phyloP scores from a whole-genome alignment of 257 asterid genomes.

The Plectranthus barbatus region DNA sequence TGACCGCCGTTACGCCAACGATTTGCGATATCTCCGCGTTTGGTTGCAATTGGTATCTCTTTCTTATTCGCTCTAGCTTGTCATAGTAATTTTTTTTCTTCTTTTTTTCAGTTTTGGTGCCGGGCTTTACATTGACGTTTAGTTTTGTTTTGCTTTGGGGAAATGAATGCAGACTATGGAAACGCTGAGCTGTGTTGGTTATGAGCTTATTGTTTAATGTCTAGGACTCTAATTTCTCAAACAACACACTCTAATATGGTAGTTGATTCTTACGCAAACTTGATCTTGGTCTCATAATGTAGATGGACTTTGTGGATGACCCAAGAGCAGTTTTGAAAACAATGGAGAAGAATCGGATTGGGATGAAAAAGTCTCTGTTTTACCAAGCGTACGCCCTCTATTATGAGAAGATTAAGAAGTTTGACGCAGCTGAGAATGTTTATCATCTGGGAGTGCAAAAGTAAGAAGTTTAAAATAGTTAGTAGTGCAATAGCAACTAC shows the following conservation, averaged over 20 bases:
- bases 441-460: constrained; percentile 76
- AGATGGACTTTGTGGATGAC: constrained; percentile 91
- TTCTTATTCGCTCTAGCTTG: neutral
- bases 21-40: constrained; percentile 85
- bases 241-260: neutral
- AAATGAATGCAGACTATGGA: neutral
- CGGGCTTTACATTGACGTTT: neutral
- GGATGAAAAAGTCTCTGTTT: constrained; percentile 65
- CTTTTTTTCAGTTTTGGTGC: neutral
- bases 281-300: constrained; percentile 7
- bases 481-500: neutral
- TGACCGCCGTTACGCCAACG: constrained; percentile 74
- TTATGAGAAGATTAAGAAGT: constrained; percentile 81
- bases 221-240: neutral
- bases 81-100: neutral
- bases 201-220: neutral
- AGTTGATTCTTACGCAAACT: neutral
- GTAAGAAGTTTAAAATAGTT: constrained; percentile 33
- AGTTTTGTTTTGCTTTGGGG: neutral
- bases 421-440: constrained; percentile 74
- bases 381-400: constrained; percentile 89
- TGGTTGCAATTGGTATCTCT: constrained; percentile 82
- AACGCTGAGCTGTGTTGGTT: neutral
- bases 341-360: constrained; percentile 68
- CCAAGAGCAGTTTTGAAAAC: constrained; percentile 59